Evolutionary conservation across 805 yeast genomes (phyloP), one percentile per base, ranked within the genome.

Genomic region (Starmerella kuoi): DNA sequence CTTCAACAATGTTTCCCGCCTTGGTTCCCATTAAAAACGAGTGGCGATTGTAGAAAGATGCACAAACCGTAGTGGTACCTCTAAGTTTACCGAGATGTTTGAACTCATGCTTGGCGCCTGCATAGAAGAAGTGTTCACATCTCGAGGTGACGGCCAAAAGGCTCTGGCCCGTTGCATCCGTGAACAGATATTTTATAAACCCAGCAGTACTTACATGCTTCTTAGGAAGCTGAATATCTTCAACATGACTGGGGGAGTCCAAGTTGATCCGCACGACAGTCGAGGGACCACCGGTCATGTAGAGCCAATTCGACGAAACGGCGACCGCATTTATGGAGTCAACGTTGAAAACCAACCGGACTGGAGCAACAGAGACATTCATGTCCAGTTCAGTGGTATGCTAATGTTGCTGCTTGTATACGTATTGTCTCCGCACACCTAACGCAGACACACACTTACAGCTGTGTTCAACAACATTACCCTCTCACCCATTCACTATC

Each of bases 181-280:
- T 57, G 52, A 61, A 76, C 1, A 74, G 58, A 30, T 57, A 51
- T 19, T 54, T 56, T 17, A 66, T 59, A 15, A 55, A 39, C 21
- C 57, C 63, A 1, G 53, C 49, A 5, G 57, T 57, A 25, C 53
- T 47, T 18, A 50, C 42, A 23, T 55, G 55, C 36, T 52, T 49
- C 5, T 27, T 21, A 2, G 63, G 60, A 18, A 59, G 33, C 41
- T 57, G 61, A 17, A 62, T 51, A 31, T 64, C 60, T 32, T 66
- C 68, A 4, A 81, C 77, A 6, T 65, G 65, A 27, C 78, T 74
- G 1, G 91, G 91, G 38, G 67, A 67, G 38, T 74, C 76, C 48
- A 81, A 61, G 51, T 79, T 76, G 25, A 82, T 79, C n/a, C 79
- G 60, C 49, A 72, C 72, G n/a, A 81, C 59, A 14, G 66, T 54